These are phyloP conservation scores for Monilinia polystroma DNA, from an alignment of 2,329 filamentous ascomycete species.

Conservation along the genomic window DNA sequence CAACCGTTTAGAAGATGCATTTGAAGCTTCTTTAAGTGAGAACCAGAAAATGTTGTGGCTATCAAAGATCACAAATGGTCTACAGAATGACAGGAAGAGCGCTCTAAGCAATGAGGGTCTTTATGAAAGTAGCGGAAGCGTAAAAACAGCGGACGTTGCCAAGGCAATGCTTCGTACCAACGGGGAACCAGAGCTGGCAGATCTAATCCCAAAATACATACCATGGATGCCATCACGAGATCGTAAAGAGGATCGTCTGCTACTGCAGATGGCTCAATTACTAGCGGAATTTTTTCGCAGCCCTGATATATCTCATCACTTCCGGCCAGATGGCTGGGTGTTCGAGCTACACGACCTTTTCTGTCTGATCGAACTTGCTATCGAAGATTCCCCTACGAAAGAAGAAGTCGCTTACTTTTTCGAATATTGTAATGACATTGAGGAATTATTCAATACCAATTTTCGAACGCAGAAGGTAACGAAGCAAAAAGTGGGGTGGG, in stretches of 20 bases:
- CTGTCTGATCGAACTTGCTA: not conserved
- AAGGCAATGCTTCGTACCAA: not conserved
- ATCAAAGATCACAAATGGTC: not conserved
- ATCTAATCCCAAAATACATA: too few relatives aligned
- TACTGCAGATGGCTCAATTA: not conserved
- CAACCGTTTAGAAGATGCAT: not conserved
- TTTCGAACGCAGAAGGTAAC: not conserved
- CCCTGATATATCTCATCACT: slow-evolving; percentile 1
- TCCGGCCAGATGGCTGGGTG: not conserved
- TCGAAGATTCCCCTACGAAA: not conserved
- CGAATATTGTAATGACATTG: not conserved
- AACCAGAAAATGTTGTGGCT: not conserved
- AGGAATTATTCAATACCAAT: not conserved
- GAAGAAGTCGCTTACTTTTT: not conserved
- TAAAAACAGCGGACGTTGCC: not conserved
- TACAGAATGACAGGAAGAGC: not conserved
- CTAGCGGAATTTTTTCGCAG: slow-evolving; percentile 2
- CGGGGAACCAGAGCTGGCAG: too few relatives aligned
- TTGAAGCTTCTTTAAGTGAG: slow-evolving; percentile 3
- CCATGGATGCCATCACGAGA: not conserved
- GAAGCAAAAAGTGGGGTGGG: not conserved
- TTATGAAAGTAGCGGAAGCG: not conserved
- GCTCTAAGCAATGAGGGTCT: not conserved
- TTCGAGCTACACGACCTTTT: not conserved
- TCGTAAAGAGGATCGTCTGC: not conserved